These are phyloP conservation scores for Fusarium albidum DNA, from an alignment of 2,329 filamentous ascomycete genomes.

Conservation along the genomic window DNA sequence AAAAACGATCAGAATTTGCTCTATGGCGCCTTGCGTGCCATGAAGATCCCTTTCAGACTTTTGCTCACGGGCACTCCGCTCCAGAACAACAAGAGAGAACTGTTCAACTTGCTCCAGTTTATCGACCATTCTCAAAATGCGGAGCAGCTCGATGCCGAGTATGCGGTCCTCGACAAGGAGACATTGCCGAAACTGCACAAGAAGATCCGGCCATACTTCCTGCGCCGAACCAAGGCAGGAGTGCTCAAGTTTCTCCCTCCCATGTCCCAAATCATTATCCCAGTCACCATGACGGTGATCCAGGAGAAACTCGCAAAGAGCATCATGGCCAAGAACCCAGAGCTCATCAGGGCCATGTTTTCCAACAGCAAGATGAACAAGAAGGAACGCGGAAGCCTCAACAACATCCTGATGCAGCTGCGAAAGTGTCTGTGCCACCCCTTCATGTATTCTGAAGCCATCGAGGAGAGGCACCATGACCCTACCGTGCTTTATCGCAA, in stretches of 20 bases:
- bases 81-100: constrained; percentile 93
- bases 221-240: constrained; percentile 84
- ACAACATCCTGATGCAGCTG: constrained; percentile 95
- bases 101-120: constrained; percentile 98
- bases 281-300: constrained; percentile 91
- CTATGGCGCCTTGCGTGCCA: constrained; percentile 75
- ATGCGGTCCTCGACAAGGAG: constrained; percentile 79
- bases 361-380: constrained; percentile 71
- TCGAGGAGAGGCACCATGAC: constrained; percentile 81
- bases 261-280: constrained; percentile 93
- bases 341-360: constrained; percentile 89
- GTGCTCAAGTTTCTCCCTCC: constrained; percentile 92
- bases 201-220: constrained; percentile 77
- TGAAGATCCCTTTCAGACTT: constrained; percentile 84
- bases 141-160: constrained; percentile 76
- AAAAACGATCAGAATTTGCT: constrained; percentile 91
- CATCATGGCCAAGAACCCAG: constrained; percentile 88
- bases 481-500: constrained; percentile 74
- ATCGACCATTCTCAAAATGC: constrained; percentile 78
- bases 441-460: constrained; percentile 89
- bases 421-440: constrained; percentile 96
- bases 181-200: constrained; percentile 84
- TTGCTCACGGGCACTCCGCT: constrained; percentile 91
- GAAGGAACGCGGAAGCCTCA: constrained; percentile 80
- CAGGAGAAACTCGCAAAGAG: constrained; percentile 96